Base-by-base conservation (phyloP, 148 eudicot genomes). In the Pouteria glomerata region DNA sequence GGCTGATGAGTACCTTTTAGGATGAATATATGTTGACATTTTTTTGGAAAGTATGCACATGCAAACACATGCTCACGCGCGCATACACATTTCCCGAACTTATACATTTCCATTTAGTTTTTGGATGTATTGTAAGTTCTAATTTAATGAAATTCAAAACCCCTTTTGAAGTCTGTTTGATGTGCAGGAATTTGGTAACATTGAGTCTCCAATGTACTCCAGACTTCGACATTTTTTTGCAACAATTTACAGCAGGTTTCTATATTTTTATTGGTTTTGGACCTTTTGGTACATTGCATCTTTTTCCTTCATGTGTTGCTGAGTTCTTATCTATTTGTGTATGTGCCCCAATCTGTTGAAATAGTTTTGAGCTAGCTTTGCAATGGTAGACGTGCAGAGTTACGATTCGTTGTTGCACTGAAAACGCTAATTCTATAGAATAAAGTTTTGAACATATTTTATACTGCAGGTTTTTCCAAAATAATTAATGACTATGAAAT, bases 121-220 rank as follows among this genome's bases (percentile, higher is more conserved):
- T 48, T 39, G 44, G 44, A 48, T 48, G 53, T 15, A n/a, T n/a
- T n/a, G n/a, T n/a, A n/a, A n/a, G n/a, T 12, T 48, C 7, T 48
- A 48, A 15, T 48, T 16, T 48, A 16, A 48, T 48, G 53, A 61
- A 34, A 35, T 1, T 34, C 21, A 21, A 61, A 61, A 61, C 42
- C 65, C 31, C 24, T 35, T 34, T 35, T n/a, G 3, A 48, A 19
- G 57, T 23, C 48, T 66, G 26, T 48, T 44, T 51, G 27, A 60
- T 75, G 30, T 82, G 76, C 86, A 93, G 98, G 98, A 93, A 84
- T 93, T 93, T 77, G 98, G 98, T 21, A 90, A 93, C 78, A 84
- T 90, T 47, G 98, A 93, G 76, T 77, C 92, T 67, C 94, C 98
- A 21, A 76, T 88, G 90, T 82, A 88, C 79, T 78, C 96, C 64